Percentiles rank a stretch among this genome's conserved stretches.
Evolutionary conservation across 2,329 filamentous ascomycete genomes (phyloP).

Genomic region (Hortaea sp.): DNA sequence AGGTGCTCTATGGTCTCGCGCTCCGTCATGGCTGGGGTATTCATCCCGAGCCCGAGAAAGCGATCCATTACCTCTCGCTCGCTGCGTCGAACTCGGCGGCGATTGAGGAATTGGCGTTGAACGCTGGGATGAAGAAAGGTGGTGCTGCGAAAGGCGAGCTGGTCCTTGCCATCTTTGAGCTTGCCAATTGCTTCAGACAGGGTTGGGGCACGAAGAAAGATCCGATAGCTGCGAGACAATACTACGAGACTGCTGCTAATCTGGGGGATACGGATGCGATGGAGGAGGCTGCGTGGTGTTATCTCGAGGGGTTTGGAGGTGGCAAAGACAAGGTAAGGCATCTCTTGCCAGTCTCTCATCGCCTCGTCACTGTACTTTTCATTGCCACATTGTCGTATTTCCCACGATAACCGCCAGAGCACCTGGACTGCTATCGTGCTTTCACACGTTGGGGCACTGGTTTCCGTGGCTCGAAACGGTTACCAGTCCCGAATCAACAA

Average conservation of each 20-base stretch:
- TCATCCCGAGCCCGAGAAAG: constrained; percentile 57
- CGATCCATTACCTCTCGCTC: constrained; percentile 74
- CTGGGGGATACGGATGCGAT: constrained; percentile 93
- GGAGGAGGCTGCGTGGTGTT: constrained; percentile 96
- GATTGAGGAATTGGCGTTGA: constrained; percentile 74
- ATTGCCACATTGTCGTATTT: neutral
- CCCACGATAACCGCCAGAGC: too few species aligned
- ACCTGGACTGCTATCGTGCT: too few species aligned
- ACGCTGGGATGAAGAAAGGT: constrained; percentile 82
- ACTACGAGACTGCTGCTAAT: constrained; percentile 96
- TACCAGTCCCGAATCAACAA: too few species aligned
- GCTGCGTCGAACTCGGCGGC: constrained; percentile 84
- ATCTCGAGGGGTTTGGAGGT: constrained; percentile 89
- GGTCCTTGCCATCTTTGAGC: constrained; percentile 89
- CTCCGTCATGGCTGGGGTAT: constrained; percentile 94
- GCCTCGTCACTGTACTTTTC: neutral
- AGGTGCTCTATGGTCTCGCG: constrained; percentile 91
- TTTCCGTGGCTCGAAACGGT: too few species aligned
- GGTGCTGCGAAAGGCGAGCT: constrained; percentile 93
- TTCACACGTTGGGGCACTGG: too few species aligned
- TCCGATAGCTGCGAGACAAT: constrained; percentile 72
- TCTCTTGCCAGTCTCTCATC: neutral
- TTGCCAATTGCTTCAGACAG: constrained; percentile 85
- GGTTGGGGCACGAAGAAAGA: constrained; percentile 89
- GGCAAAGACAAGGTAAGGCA: constrained; percentile 90